Conservation (phyloP, 2,329 filamentous ascomycete species). For the Piedraia hortae region DNA sequence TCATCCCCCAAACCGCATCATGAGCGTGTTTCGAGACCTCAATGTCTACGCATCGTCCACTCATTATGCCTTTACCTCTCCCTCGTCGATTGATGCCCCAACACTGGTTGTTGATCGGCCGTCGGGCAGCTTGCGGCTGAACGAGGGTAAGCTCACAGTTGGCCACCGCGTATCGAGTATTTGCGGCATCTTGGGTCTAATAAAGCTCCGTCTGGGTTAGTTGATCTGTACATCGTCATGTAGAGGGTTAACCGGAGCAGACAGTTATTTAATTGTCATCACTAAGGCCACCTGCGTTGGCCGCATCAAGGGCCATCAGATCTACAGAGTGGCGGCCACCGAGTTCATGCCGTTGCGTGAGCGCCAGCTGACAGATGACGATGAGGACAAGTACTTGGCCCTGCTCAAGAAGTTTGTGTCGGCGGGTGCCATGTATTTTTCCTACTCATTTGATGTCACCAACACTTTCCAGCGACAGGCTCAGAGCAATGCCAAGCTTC, state of each 20-base stretch:
- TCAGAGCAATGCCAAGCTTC: slow-evolving; percentile 38
- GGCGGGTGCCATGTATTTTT: slow-evolving; percentile 84
- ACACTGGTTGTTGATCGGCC: slow-evolving; percentile 76
- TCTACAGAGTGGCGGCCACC: slow-evolving; percentile 75
- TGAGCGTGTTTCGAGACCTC: slow-evolving; percentile 94
- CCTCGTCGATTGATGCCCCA: slow-evolving; percentile 69
- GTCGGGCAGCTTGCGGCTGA: slow-evolving; percentile 66
- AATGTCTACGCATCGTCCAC: slow-evolving; percentile 81
- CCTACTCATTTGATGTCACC: slow-evolving; percentile 86
- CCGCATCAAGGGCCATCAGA: slow-evolving; percentile 77
- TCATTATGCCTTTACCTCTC: slow-evolving; percentile 89
- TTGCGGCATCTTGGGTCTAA: slow-evolving; percentile 76
- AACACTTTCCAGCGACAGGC: slow-evolving; percentile 91
- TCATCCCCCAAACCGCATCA: too few relatives aligned
- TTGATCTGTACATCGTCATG: slow-evolving; percentile 2
- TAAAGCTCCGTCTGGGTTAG: slow-evolving; percentile 69
- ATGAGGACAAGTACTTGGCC: slow-evolving; percentile 74
- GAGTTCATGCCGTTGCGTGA: slow-evolving; percentile 88
- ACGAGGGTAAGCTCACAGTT: slow-evolving; percentile 47
- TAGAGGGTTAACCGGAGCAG: slow-evolving; percentile 24
- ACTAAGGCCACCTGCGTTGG: slow-evolving; percentile 82
- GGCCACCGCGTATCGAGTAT: slow-evolving; percentile 79
- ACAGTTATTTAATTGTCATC: slow-evolving; percentile 94
- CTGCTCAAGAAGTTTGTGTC: slow-evolving; percentile 62
- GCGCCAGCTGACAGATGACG: slow-evolving; percentile 65